phyloP scores from a whole-genome alignment of 345 rosid species.

The Sapria himalayana region DNA sequence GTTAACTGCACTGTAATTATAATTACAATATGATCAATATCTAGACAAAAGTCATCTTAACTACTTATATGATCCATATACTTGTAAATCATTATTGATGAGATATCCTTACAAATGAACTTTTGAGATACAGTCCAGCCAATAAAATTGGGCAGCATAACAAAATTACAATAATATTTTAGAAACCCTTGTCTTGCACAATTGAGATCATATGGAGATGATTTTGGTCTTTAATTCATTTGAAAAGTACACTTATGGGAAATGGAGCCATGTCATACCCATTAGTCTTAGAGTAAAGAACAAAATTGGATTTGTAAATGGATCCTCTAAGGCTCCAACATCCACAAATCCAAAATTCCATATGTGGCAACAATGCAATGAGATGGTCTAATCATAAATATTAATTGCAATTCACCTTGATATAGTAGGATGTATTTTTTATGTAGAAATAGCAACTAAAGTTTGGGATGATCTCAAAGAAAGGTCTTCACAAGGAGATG shows the following conservation, averaged over 20 bases:
- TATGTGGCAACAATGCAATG: not conserved
- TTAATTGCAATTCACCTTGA: not conserved
- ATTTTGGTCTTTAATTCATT: not conserved
- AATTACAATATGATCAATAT: too few species aligned
- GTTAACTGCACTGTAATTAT: too few species aligned
- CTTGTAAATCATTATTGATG: too few species aligned
- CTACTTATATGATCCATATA: too few species aligned
- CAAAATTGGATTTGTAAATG: not conserved
- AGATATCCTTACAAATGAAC: too few species aligned
- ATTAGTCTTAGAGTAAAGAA: not conserved
- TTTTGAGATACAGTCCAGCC: too few species aligned
- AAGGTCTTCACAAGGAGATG: not conserved
- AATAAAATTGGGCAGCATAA: too few species aligned
- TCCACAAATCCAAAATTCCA: not conserved
- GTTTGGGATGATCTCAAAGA: constrained; percentile 1
- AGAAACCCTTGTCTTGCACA: not conserved
- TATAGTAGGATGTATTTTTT: not conserved
- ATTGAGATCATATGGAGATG: not conserved
- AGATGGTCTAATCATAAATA: constrained; percentile 5
- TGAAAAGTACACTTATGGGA: not conserved
- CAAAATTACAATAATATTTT: too few species aligned
- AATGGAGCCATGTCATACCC: not conserved
- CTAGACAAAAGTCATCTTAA: too few species aligned
- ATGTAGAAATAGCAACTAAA: not conserved
- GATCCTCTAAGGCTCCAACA: not conserved